Base-by-base conservation (phyloP, 805 yeast genomes). In the Cephaloascus fragrans region DNA sequence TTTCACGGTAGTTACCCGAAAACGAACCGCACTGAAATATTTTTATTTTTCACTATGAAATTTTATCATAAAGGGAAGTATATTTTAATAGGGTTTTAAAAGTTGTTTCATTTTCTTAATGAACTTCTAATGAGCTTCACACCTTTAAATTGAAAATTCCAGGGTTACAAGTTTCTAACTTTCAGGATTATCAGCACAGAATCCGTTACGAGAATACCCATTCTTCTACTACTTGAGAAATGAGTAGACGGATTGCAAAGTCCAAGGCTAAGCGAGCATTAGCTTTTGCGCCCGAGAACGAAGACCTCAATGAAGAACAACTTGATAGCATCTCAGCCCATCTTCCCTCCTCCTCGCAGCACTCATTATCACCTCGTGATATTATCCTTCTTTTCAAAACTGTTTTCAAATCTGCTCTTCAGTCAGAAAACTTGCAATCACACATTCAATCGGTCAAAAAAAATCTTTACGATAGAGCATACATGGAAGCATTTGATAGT, bases 381-480 rank as follows among this genome's bases (percentile, higher is more conserved):
- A 59, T 66, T 14, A 47, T 72, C 4, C 59, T 53, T 40, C 45
- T 71, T 40, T 70, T 64, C 46, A 46, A 55, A 33, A 54, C 48
- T 20, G 45, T 49, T 23, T 66, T 69, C 39, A 45, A 51, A 38
- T 53, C 50, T 36, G 56, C 61, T 18, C 54, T 67, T 14, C 60
- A 52, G 8, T 51, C 67, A 0, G 62, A 57, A 6, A 55, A 55
- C 12, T 58, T 73, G 10, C 55, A 61, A 2, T 57, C 48, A 1
- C 61, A 65, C 37, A 72, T 87, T 19, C 96, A 88, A 53, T 45
- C 49, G 1, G 94, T 87, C 18, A 87, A 87, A 50, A 69, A 77
- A 1, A 74, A 76, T 41, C 62, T 87, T 16, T 87, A 63, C 55
- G 73, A 84, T 38, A 61, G 96, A 47, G 78, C 86, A 43, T 87